Evolutionary conservation across 108 stramenopile genomes (phyloP), one percentile per base, ranked within the genome.

Genomic region (Cyclotella choctawhatcheeana): DNA sequence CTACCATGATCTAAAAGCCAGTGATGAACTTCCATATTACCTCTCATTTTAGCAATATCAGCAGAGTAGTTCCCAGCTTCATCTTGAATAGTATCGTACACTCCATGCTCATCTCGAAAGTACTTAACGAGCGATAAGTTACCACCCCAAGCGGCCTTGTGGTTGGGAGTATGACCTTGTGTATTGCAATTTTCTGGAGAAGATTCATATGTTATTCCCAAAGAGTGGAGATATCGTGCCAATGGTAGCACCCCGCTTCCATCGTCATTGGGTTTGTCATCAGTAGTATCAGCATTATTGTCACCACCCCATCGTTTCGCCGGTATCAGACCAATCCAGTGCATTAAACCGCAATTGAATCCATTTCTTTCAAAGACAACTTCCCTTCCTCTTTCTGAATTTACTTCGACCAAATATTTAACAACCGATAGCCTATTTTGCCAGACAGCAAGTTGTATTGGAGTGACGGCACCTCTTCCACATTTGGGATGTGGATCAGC

Each of bases 141-240:
- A 0, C 93, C 93, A 64, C 90, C 88, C 93, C 93, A 94, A 2
- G 85, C 83, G 0, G 93, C 90, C 77, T 94, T 94, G 76, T 94
- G 93, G 25, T 81, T 67, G 18, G 88, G 77, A 0, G 91, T 81
- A 52, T 92, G 90, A 8, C 90, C 89, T 40, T 90, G 89, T 0
- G 72, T 60, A 44, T 85, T 76, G 63, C 73, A 58, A 65, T 83
- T 77, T 20, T 70, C 64, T 5, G 76, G 53, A 5, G 72, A 62
- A 26, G 70, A 70, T 5, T 60, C 61, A 33, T 82, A 82, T 1
- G 26, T 29, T 6, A 77, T 37, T 17, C 81, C 81, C 8, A 73
- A 44, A 10, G 62, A 67, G 30, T 67, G 51, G 21, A 86, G 83
- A 63, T 81, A 86, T 21, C 67, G 37, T 13, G 82, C 83, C 25